Evolutionary conservation across 805 yeast species (phyloP), one percentile per base, ranked within the genome.

Genomic region (Cyberlindnera samutprakarnensis): DNA sequence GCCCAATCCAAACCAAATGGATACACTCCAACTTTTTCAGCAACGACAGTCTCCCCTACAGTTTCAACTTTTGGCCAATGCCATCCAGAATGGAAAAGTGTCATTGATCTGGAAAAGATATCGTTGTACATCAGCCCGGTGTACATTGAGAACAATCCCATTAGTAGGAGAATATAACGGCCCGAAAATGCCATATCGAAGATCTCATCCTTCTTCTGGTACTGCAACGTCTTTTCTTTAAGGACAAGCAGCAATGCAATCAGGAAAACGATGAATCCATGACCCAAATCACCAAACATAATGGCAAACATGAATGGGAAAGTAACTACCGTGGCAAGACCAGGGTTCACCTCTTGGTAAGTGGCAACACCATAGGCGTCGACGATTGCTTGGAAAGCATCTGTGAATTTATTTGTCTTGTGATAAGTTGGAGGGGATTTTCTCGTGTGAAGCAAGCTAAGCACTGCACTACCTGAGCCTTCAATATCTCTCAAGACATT

Each of bases 221-320:
- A 66, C 16, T 70, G 78, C 32, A 92, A 71, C 41, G 70, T 67
- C 40, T 67, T 70, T 58, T 92, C 98, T 53, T 81, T 78, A 30
- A 76, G 42, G 9, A 92, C 87, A 41, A 92, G 63, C 19, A 62
- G 58, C 32, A 75, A 59, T 2, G 94, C 95, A 13, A 86, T 84
- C 35, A 81, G 57, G 33, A 80, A 70, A 57, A 92, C 64, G 29
- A 92, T 72, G 38, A 87, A 71, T 6, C 98, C 98, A 63, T 92
- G 98, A 12, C 98, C 98, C 37, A 88, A 56, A 64, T 92, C 98
- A 66, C 98, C 98, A 66, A 92, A 92, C 98, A 92, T 92, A 49
- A 92, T 81, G 18, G 98, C 96, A 63, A 92, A 92, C 94, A 92
- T 83, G 57, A 92, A 92, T 16, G 98, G 98, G 66, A 92, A 92